Conservation (phyloP, 192 early-diverging fungal species). For the Coemansia sp. region DNA sequence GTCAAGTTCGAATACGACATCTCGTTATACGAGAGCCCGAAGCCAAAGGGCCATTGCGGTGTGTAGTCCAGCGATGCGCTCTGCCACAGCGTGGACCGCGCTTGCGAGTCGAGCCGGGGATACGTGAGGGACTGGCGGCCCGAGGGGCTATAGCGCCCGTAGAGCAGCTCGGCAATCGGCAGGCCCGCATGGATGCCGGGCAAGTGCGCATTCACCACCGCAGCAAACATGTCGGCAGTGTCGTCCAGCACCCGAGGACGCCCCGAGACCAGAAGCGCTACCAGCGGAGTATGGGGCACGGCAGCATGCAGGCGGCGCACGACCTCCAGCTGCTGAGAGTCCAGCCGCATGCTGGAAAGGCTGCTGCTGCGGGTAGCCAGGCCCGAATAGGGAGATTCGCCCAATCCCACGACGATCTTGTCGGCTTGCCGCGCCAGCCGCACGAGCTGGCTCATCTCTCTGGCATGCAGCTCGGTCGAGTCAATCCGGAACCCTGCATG, state of each 20-base stretch:
- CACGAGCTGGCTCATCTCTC: constrained; percentile 9
- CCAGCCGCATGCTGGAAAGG: constrained; percentile 22
- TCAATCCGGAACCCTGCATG: constrained; percentile 23
- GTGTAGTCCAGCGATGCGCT: constrained; percentile 44
- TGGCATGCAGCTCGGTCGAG: neutral
- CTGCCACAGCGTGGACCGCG: constrained; percentile 47
- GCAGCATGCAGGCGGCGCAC: constrained; percentile 22
- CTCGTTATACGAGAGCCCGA: constrained; percentile 56
- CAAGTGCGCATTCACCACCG: constrained; percentile 54
- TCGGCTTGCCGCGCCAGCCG: constrained; percentile 21
- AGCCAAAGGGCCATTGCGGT: constrained; percentile 59
- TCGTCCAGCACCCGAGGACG: constrained; percentile 58
- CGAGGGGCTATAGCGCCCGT: constrained; percentile 57
- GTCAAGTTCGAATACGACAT: constrained; percentile 53
- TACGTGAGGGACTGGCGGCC: constrained; percentile 62
- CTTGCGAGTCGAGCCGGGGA: constrained; percentile 51
- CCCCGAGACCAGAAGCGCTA: constrained; percentile 56
- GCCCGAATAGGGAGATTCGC: constrained; percentile 25
- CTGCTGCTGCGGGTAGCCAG: neutral
- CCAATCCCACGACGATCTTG: constrained; percentile 42
- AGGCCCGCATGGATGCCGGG: constrained; percentile 61
- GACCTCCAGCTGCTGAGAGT: constrained; percentile 30
- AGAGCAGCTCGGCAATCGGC: constrained; percentile 59
- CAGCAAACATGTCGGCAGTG: constrained; percentile 36
- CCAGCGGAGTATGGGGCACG: constrained; percentile 25